A percentile compares a stretch with the other conserved stretches of the same genome.
Evolutionary conservation across 805 yeast species (phyloP).

Genomic region (Ogataea nonfermentans): DNA sequence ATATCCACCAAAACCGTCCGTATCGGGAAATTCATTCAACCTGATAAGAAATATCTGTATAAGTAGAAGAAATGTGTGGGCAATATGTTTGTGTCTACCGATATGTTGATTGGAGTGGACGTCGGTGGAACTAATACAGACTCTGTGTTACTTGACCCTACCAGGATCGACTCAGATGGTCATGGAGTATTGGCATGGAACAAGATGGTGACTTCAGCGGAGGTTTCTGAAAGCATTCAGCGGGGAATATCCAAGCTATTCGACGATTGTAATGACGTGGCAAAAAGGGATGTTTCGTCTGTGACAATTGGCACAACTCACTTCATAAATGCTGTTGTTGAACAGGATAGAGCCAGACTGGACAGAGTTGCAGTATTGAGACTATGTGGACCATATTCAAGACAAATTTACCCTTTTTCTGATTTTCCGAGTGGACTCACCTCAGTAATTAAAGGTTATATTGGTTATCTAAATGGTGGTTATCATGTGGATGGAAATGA

Average conservation of each 20-base stretch:
- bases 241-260: conserved; percentile 37
- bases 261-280: conserved; percentile 18
- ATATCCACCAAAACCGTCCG: too few relatives aligned
- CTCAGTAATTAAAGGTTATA: conserved; percentile 36
- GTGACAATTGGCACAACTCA: conserved; percentile 55
- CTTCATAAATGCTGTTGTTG: conserved; percentile 50
- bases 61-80: not conserved
- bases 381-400: conserved; percentile 43
- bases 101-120: conserved; percentile 42
- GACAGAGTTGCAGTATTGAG: conserved; percentile 47
- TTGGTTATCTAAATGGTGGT: conserved; percentile 41
- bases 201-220: conserved; percentile 43
- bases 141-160: conserved; percentile 43
- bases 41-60: too few relatives aligned
- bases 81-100: not conserved
- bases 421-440: conserved; percentile 43
- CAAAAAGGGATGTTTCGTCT: conserved; percentile 34
- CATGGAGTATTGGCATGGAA: conserved; percentile 42
- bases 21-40: too few relatives aligned
- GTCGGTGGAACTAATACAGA: conserved; percentile 55
- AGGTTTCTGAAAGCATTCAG: conserved; percentile 43
- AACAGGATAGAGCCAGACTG: conserved; percentile 41
- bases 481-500: conserved; percentile 42
- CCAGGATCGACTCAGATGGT: conserved; percentile 18
- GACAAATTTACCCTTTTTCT: conserved; percentile 39